phyloP scores from a whole-genome alignment of 2,329 filamentous ascomycete genomes.

The Pseudopithomyces maydicus region DNA sequence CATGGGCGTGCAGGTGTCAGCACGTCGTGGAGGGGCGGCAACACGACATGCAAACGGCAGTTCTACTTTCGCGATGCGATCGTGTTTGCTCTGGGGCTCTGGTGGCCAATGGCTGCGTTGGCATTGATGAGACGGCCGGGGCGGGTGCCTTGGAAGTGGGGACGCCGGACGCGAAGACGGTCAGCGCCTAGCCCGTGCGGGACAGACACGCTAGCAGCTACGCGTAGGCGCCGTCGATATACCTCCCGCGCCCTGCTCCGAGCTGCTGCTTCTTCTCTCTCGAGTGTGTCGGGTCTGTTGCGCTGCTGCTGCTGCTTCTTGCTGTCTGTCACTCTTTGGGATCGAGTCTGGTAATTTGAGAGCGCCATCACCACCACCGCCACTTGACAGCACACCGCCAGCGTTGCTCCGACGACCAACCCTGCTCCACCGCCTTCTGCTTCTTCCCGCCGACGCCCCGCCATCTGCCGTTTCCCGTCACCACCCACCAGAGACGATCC shows the following conservation, averaged over 20 bases:
- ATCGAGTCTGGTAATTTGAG: slow-evolving; percentile 3
- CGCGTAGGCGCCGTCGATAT: slow-evolving; percentile 20
- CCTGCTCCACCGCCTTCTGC: slow-evolving; percentile 4
- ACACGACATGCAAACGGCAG: slow-evolving; percentile 20
- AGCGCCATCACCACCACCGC: not conserved
- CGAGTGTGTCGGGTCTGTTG: not conserved
- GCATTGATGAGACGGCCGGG: slow-evolving; percentile 2
- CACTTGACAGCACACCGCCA: too few relatives aligned
- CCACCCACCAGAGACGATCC: not conserved
- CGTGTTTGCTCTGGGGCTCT: slow-evolving; percentile 22
- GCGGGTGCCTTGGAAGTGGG: slow-evolving; percentile 5
- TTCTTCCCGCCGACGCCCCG: not conserved
- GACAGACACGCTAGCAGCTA: slow-evolving; percentile 30
- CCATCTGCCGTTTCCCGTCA: not conserved
- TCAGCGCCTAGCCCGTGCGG: not conserved
- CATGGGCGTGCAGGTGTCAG: not conserved
- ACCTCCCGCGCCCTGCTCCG: not conserved
- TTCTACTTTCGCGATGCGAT: slow-evolving; percentile 29
- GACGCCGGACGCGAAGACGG: slow-evolving; percentile 23
- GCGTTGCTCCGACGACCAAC: slow-evolving; percentile 7
- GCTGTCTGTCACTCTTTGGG: slow-evolving; percentile 15
- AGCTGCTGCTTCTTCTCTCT: not conserved
- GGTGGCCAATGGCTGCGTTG: slow-evolving; percentile 15
- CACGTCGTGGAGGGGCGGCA: not conserved
- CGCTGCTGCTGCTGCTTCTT: slow-evolving; percentile 7